Base-by-base conservation (phyloP, 2,329 filamentous ascomycete species). In the Sporothrix brunneoviolacea region DNA sequence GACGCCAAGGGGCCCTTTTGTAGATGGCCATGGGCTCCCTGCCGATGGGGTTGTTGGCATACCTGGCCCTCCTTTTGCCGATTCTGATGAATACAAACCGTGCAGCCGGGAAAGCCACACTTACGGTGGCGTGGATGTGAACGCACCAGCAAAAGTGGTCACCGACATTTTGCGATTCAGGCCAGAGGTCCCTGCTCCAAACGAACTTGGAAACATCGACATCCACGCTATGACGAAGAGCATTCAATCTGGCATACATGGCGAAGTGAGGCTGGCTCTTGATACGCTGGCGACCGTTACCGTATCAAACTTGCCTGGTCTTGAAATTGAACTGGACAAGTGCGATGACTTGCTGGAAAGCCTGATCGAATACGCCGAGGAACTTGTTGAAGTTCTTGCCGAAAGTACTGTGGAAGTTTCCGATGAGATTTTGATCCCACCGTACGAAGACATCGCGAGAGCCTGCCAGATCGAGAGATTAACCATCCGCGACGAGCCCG, bases 301-400 rank as follows among this genome's bases (percentile, higher is more conserved):
- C 13, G 88, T 86, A 3, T 79, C 79, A 48, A 70, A 72, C 15
- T 73, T 78, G 4, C 75, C 84, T 21, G 74, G 76, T n/a, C 73
- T 91, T 16, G 80, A 83, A 37, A 69, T 84, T 18, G 76, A 82
- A 37, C 70, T 95, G 36, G 75, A 82, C 51, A 80, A 80, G 49
- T 95, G 88, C 62, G 91, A 95, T 51, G 93, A 97, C 63, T 68
- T 98, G 51, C 77, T 95, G 16, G 93, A 97, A 54, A 85, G 86
- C 0, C 69, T 98, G 46, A 73, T 96, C 30, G 93, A 97, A 58
- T 95, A 88, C 63, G 93, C 88, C 1, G 90, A 96, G 65, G 86
- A 91, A 12, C 89, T 96, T 64, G 72, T 91, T 21, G 89, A 95
- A 35, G 65, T 87, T 10, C 75, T 98, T n/a, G 85, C 84, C 1